These are phyloP conservation scores for Lyophyllum atratum DNA, from an alignment of 768 basidiomycete species.

Conservation along the genomic window DNA sequence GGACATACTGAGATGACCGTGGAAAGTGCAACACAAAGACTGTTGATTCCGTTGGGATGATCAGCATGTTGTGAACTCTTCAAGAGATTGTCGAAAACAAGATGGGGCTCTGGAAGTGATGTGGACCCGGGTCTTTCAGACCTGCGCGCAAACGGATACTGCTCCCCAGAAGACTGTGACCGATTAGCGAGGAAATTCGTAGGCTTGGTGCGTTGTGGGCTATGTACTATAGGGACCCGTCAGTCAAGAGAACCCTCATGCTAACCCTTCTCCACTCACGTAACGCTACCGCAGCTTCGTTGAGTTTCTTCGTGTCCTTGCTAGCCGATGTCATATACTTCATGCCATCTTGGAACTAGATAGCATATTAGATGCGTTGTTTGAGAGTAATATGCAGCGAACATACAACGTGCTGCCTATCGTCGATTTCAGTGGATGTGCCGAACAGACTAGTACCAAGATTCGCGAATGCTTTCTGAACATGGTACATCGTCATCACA, in stretches of 20 bases:
- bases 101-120: background rate
- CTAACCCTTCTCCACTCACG: slow-evolving; percentile 2
- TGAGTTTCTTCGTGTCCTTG: slow-evolving; percentile 13
- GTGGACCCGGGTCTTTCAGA: background rate
- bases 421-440: slow-evolving; percentile 5
- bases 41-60: slow-evolving; percentile 17
- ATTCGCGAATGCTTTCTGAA: slow-evolving; percentile 5
- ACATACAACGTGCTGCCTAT: slow-evolving; percentile 10
- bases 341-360: slow-evolving; percentile 12
- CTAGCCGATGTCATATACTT: slow-evolving; percentile 2
- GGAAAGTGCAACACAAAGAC: slow-evolving; percentile 10
- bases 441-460: slow-evolving; percentile 5
- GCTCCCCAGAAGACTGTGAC: background rate
- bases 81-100: slow-evolving; percentile 10
- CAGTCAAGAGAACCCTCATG: background rate
- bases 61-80: background rate
- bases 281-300: slow-evolving; percentile 11
- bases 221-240: slow-evolving; percentile 5
- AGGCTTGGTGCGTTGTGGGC: slow-evolving; percentile 1
- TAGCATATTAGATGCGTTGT: background rate
- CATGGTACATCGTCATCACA: background rate
- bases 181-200: background rate
- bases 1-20: slow-evolving; percentile 13
- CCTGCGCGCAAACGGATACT: slow-evolving; percentile 6
- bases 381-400: background rate